A percentile compares a stretch with the other conserved stretches of the same genome.
Evolutionary conservation across 805 yeast species (phyloP).

Genomic region (Pichia occidentalis): DNA sequence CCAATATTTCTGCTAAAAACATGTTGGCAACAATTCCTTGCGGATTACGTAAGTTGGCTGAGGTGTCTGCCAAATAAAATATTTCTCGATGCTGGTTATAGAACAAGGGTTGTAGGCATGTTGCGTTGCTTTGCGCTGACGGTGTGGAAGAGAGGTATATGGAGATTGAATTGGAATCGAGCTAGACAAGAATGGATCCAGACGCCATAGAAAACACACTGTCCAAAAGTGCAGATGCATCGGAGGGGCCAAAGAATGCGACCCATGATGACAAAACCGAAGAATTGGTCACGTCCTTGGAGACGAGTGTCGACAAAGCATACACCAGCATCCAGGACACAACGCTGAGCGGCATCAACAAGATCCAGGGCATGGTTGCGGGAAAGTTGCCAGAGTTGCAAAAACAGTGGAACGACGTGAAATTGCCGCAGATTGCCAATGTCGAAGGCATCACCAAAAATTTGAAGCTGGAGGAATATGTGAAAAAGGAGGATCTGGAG

Average conservation of each 20-base stretch:
- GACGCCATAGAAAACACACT: constrained; percentile 8
- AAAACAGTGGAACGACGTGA: constrained; percentile 22
- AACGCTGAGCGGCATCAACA: constrained; percentile 32
- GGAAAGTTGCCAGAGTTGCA: constrained; percentile 30
- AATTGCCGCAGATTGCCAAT: constrained; percentile 12
- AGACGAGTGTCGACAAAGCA: constrained; percentile 32
- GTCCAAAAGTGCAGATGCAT: background rate
- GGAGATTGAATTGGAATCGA: no score
- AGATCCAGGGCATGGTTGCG: constrained; percentile 19
- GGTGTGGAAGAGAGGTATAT: no score
- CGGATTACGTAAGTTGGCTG: no score
- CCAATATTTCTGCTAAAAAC: no score
- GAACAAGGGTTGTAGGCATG: no score
- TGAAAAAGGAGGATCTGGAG: constrained; percentile 20
- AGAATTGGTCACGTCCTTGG: constrained; percentile 48
- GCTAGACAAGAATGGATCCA: constrained; percentile 11
- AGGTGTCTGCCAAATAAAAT: no score
- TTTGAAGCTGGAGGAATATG: constrained; percentile 13
- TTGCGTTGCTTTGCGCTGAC: no score
- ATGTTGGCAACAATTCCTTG: no score
- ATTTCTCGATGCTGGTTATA: no score
- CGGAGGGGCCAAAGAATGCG: constrained; percentile 9
- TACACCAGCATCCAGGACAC: constrained; percentile 40
- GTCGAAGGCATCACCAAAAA: constrained; percentile 14
- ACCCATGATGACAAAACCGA: constrained; percentile 42